These are phyloP conservation scores for Fusarium tuaranense DNA, from an alignment of 2,329 filamentous ascomycete genomes.

Conservation along the genomic window DNA sequence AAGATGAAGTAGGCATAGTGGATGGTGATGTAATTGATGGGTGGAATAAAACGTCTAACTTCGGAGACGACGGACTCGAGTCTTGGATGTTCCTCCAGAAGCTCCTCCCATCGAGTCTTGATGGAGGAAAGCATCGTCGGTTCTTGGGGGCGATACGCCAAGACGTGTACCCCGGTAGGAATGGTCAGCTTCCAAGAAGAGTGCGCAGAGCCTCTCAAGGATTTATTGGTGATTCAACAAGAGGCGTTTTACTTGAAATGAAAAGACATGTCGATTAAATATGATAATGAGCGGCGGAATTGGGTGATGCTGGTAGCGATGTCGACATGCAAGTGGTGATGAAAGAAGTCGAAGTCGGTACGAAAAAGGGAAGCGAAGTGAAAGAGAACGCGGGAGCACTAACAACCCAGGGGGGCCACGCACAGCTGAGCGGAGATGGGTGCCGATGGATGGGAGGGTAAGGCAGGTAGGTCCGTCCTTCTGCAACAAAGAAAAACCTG, in stretches of 20 bases:
- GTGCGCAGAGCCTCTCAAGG: conserved; percentile 13
- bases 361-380: background rate
- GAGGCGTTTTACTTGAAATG: conserved; percentile 21
- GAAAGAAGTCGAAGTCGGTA: conserved; percentile 1
- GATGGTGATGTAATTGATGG: conserved; percentile 71
- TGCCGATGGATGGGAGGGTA: background rate
- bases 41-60: conserved; percentile 47
- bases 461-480: background rate
- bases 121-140: conserved; percentile 36
- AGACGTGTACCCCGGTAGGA: conserved; percentile 13
- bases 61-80: conserved; percentile 14
- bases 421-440: background rate
- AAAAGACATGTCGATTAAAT: conserved; percentile 28
- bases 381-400: background rate
- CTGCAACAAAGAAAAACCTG: background rate
- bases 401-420: background rate
- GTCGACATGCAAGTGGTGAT: background rate
- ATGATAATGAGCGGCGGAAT: background rate
- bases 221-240: conserved; percentile 6
- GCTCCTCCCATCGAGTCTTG: conserved; percentile 36
- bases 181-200: conserved; percentile 21
- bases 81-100: conserved; percentile 37
- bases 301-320: background rate
- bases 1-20: conserved; percentile 76
- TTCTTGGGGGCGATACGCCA: conserved; percentile 21